Evolutionary conservation across 305 asterid species (phyloP), one percentile per base, ranked within the genome.

Genomic region (Rubia balearica): DNA sequence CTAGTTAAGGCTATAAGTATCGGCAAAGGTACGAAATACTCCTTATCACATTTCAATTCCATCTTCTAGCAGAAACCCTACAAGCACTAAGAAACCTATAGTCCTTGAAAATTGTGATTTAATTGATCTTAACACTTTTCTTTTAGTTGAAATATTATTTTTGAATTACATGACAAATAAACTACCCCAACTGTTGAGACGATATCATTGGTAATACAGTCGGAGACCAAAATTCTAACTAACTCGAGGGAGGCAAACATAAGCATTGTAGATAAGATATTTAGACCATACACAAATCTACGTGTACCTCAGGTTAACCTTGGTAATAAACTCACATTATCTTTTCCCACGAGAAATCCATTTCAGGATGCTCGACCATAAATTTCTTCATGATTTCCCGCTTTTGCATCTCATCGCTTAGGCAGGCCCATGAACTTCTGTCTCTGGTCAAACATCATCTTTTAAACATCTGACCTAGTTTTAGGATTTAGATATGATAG

Each of bases 341-440:
- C 85, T 87, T 88, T 0, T 92, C 86, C 73, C 72, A 77, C 0
- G 96, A 84, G 69, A 88, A 90, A 77, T 90, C 96, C 97, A 88
- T 87, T 61, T 90, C 89, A 0, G 97, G 97, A 73, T 88, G 96
- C 96, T 89, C 87, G 30, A 96, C 80, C 96, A 88, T 91, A 76
- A 91, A 88, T 75, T 89, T 84, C 85, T 88, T 90, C 86, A 87
- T 61, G 68, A 92, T 38, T 1, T 90, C 96, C 71, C 88, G 86
- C 81, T 92, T 92, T 83, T 84, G 88, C 75, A 84, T 72, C 76
- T 92, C 96, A 49, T 92, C 95, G 86, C 1, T 91, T 84, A 0
- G 98, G 97, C 70, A 55, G 90, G 17, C 98, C 97, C 97, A 83
- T 92, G 69, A 92, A 88, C 69, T 92, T 92, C 81, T 92, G 98